Conservation (phyloP, 768 basidiomycete species). For the Melanogaster broomeanus region DNA sequence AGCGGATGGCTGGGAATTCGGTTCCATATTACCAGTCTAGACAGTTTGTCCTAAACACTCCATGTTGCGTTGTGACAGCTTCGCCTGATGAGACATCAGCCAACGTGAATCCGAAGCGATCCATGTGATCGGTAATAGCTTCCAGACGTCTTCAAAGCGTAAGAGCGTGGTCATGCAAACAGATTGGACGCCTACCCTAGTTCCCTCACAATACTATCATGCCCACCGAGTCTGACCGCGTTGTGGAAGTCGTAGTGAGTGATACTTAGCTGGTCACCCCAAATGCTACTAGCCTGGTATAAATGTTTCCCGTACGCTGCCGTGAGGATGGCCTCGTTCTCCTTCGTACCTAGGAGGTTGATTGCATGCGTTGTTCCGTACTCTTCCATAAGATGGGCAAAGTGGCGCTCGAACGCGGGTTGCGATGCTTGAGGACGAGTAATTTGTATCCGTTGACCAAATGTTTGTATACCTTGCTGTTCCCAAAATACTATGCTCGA, state of each 20-base stretch:
- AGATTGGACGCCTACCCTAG: slow-evolving; percentile 47
- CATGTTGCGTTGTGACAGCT: slow-evolving; percentile 84
- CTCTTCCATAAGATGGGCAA: slow-evolving; percentile 81
- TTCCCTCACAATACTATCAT: slow-evolving; percentile 82
- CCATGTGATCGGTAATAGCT: slow-evolving; percentile 60
- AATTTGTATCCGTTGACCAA: slow-evolving; percentile 93
- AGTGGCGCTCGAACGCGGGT: slow-evolving; percentile 95
- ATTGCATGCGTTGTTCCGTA: slow-evolving; percentile 86
- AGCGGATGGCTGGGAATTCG: background rate
- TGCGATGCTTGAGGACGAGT: slow-evolving; percentile 95
- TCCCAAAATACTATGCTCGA: slow-evolving; percentile 89
- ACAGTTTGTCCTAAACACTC: slow-evolving; percentile 93
- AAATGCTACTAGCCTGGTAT: slow-evolving; percentile 57
- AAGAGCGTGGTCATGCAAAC: slow-evolving; percentile 1
- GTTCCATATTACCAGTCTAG: slow-evolving; percentile 74
- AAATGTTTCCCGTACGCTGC: slow-evolving; percentile 83
- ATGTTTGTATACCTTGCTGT: slow-evolving; percentile 93
- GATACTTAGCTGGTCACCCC: slow-evolving; percentile 71
- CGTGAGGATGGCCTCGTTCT: slow-evolving; percentile 87
- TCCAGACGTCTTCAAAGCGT: slow-evolving; percentile 54
- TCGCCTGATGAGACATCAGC: slow-evolving; percentile 66
- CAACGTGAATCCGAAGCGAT: slow-evolving; percentile 86
- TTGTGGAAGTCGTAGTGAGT: slow-evolving; percentile 96
- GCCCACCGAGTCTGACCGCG: slow-evolving; percentile 75
- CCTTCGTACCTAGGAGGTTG: slow-evolving; percentile 89